Evolutionary conservation across 352 stramenopile genomes (phyloP).

Genomic region (Globisporangium spiculum): DNA sequence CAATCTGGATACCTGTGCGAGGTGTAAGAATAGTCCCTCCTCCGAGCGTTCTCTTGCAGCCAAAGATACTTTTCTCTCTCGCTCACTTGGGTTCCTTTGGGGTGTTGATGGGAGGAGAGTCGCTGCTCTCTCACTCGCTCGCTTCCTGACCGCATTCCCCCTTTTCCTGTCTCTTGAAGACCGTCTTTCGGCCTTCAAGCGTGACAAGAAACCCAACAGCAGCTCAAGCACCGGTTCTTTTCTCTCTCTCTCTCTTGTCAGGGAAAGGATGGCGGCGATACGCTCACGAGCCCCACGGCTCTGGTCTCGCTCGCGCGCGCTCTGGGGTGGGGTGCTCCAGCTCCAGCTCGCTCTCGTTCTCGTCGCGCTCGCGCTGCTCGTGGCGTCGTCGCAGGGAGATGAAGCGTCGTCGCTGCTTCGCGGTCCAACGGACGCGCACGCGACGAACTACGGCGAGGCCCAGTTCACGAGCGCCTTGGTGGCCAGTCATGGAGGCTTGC

Average conservation of each 20-base stretch:
- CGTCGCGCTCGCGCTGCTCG: neutral
- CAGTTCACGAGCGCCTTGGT: neutral
- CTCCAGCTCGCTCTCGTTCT: neutral
- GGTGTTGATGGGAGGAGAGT: neutral
- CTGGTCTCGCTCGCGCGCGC: neutral
- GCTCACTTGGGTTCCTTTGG: neutral
- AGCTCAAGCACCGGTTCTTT: neutral
- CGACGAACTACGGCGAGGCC: neutral
- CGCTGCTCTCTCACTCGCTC: neutral
- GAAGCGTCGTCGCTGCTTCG: neutral
- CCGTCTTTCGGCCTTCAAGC: neutral
- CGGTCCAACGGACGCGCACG: neutral
- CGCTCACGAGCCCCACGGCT: neutral
- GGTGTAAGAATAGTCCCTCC: neutral
- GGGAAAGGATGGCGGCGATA: neutral
- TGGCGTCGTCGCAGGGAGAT: neutral
- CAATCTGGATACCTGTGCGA: neutral
- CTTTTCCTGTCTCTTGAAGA: slow-evolving; percentile 1
- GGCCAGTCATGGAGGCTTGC: neutral
- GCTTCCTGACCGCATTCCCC: neutral
- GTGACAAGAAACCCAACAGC: neutral
- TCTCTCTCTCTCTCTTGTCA: neutral
- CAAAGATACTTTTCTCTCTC: neutral
- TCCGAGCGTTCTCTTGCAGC: neutral
- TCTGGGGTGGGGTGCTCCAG: neutral